These are phyloP conservation scores for Chrysochromulina tobinii DNA, from an alignment of 78 protist species.

Conservation along the genomic window DNA sequence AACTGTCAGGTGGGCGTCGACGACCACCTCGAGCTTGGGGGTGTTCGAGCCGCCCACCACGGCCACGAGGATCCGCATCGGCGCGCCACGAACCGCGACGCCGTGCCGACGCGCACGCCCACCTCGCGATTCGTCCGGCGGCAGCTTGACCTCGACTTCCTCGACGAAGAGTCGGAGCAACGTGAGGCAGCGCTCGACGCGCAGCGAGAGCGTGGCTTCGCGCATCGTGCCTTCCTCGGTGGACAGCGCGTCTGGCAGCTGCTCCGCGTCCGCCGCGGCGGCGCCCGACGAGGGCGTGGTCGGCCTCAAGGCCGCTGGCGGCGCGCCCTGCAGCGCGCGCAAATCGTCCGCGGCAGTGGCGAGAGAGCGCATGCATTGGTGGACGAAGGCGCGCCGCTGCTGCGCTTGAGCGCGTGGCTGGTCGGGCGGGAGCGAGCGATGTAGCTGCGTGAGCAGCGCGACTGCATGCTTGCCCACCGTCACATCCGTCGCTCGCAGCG, in stretches of 20 bases:
- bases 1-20: background rate
- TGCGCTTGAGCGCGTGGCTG: too few relatives aligned
- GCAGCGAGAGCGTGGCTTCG: background rate
- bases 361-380: background rate
- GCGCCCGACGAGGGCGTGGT: too few relatives aligned
- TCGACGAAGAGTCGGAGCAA: background rate
- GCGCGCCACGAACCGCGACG: background rate
- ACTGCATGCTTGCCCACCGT: background rate
- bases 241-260: background rate
- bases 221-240: background rate
- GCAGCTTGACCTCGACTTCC: background rate
- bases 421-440: background rate
- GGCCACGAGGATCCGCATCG: background rate
- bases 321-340: background rate
- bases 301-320: background rate
- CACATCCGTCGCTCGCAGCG: background rate
- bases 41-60: background rate
- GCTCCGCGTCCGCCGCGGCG: background rate
- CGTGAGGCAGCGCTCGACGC: constrained; percentile 17
- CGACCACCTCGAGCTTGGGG: background rate
- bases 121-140: too few relatives aligned
- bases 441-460: background rate
- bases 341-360: background rate
- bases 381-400: background rate
- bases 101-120: background rate